Evolutionary conservation across 2,329 filamentous ascomycete species (phyloP).

Genomic region (Colletotrichum sublineola): DNA sequence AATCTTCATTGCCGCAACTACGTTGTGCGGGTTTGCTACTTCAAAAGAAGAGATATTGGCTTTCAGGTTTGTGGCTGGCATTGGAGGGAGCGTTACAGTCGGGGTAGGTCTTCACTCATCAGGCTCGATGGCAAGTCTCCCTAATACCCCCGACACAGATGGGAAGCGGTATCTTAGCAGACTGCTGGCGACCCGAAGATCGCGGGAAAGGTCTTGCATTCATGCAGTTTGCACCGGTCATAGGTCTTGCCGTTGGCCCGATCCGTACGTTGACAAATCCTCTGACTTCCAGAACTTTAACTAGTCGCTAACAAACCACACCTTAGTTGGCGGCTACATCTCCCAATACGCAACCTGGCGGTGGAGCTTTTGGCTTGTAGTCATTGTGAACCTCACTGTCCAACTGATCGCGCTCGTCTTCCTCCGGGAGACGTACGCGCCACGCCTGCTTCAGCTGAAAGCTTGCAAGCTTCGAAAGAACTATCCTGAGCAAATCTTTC

Average conservation of each 20-base stretch:
- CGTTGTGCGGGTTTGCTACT: conserved; percentile 59
- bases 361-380: conserved; percentile 62
- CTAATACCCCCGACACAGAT: conserved; percentile 60
- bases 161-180: conserved; percentile 61
- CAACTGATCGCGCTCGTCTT: conserved; percentile 49
- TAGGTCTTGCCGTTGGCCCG: conserved; percentile 60
- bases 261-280: conserved; percentile 51
- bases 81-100: conserved; percentile 68
- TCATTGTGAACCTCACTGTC: conserved; percentile 56
- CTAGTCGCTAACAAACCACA: not conserved
- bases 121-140: conserved; percentile 39
- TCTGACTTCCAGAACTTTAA: not conserved
- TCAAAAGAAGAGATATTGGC: conserved; percentile 58
- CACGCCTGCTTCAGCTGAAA: conserved; percentile 51
- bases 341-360: conserved; percentile 54
- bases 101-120: conserved; percentile 53
- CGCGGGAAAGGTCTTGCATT: conserved; percentile 56
- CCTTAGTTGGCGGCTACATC: conserved; percentile 55
- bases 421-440: conserved; percentile 56
- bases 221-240: conserved; percentile 56
- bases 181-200: conserved; percentile 61
- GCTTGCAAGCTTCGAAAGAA: conserved; percentile 51
- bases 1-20: conserved; percentile 52
- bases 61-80: conserved; percentile 60
- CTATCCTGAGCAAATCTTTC: conserved; percentile 49